Conservation (phyloP, 352 stramenopile species). For the Globisporangium yorkense region DNA sequence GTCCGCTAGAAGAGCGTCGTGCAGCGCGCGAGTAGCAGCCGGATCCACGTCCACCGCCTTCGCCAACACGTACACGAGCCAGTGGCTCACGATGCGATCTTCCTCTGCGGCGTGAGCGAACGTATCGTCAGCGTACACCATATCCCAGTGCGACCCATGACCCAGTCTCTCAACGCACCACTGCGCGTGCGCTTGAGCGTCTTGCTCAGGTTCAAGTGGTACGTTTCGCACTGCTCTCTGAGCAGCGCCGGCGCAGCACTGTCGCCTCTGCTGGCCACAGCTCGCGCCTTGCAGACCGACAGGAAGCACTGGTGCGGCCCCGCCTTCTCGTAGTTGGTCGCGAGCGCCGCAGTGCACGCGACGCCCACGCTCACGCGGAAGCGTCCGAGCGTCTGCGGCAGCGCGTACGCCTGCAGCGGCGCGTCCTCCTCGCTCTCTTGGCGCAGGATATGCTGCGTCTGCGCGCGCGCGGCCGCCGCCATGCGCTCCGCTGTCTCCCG, state of each 20-base stretch:
- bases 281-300: constrained; percentile 36
- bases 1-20: constrained; percentile 22
- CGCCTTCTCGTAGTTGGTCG: constrained; percentile 53
- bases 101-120: constrained; percentile 26
- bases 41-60: constrained; percentile 33
- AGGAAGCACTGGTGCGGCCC: constrained; percentile 67
- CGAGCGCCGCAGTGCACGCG: constrained; percentile 65
- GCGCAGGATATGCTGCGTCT: constrained; percentile 32
- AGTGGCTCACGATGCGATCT: constrained; percentile 60
- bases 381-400: constrained; percentile 23
- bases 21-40: constrained; percentile 20
- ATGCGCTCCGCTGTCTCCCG: constrained; percentile 55
- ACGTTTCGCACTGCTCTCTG: constrained; percentile 36
- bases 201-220: constrained; percentile 67
- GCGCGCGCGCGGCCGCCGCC: constrained; percentile 47
- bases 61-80: constrained; percentile 62
- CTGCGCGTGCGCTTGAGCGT: constrained; percentile 32
- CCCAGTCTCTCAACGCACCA: constrained; percentile 1
- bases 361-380: constrained; percentile 48
- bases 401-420: constrained; percentile 8
- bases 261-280: not conserved
- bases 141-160: not conserved
- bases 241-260: constrained; percentile 6
- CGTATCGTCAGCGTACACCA: not conserved
- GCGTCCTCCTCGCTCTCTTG: constrained; percentile 25